Evolutionary conservation across 306 rosid species (phyloP).

Genomic region (Pterocarpus santalinus): DNA sequence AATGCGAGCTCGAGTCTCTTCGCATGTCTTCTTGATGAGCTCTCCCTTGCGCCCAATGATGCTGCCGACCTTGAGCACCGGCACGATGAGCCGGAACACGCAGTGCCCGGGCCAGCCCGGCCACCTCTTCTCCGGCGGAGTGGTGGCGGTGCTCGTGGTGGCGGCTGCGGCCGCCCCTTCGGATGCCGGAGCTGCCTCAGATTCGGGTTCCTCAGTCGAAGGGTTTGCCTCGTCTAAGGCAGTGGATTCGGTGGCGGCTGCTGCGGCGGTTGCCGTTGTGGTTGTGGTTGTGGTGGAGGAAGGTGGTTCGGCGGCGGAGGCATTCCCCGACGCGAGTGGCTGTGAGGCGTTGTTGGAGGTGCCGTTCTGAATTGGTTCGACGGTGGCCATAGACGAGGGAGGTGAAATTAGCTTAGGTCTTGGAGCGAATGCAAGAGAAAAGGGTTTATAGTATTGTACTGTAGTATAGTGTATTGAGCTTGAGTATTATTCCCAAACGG

Average conservation of each 20-base stretch:
- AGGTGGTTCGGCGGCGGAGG: conserved; percentile 15
- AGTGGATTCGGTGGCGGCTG: not conserved
- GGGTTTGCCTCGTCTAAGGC: not conserved
- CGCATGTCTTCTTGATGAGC: conserved; percentile 88
- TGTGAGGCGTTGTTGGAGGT: conserved; percentile 36
- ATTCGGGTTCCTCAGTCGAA: conserved; percentile 14
- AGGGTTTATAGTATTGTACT: conserved; percentile 35
- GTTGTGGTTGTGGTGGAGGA: conserved; percentile 4
- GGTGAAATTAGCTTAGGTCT: conserved; percentile 8
- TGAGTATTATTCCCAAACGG: too few relatives aligned
- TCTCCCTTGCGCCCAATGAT: conserved; percentile 97
- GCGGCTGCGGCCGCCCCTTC: conserved; percentile 27
- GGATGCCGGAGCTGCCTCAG: conserved; percentile 43
- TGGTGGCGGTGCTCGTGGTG: conserved; percentile 2
- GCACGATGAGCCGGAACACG: conserved; percentile 88
- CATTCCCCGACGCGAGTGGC: conserved; percentile 2
- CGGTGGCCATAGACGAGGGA: conserved; percentile 54
- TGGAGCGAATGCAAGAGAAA: not conserved
- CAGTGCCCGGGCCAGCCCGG: conserved; percentile 98
- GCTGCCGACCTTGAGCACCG: conserved; percentile 89
- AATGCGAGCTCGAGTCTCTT: conserved; percentile 96
- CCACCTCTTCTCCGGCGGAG: conserved; percentile 73
- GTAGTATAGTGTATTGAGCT: too few relatives aligned
- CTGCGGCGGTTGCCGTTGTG: not conserved
- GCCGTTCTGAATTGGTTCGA: conserved; percentile 63